Conservation (phyloP, 2,329 filamentous ascomycete species). For the Exutisphaerella laricina region DNA sequence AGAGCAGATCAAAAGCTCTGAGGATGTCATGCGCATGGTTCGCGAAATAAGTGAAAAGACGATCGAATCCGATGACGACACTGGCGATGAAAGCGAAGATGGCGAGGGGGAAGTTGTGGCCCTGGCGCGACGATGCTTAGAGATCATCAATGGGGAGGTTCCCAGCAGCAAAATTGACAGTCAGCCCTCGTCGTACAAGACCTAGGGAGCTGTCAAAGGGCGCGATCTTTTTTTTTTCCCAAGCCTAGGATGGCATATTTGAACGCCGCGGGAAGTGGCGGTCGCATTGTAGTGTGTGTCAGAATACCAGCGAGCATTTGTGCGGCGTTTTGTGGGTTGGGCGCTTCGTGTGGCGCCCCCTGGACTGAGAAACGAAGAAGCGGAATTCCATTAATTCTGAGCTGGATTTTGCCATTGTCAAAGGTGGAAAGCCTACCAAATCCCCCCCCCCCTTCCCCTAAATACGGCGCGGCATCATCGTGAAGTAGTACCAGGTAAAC, state of each 20-base stretch:
- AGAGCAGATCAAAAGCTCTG: slow-evolving; percentile 78
- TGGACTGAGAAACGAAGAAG: too few species aligned
- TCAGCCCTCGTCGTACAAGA: slow-evolving; percentile 20
- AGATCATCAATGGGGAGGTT: slow-evolving; percentile 39
- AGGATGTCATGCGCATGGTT: slow-evolving; percentile 88
- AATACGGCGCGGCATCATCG: too few species aligned
- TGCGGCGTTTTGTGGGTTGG: slow-evolving; percentile 1
- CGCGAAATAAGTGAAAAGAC: slow-evolving; percentile 84
- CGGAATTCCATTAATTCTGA: too few species aligned
- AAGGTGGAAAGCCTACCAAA: too few species aligned
- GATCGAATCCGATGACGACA: slow-evolving; percentile 70
- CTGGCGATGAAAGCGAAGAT: slow-evolving; percentile 79
- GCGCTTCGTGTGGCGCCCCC: not conserved
- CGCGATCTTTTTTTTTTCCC: not conserved
- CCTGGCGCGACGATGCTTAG: slow-evolving; percentile 82
- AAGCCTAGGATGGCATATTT: not conserved
- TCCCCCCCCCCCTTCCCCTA: too few species aligned
- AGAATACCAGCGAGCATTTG: slow-evolving; percentile 7
- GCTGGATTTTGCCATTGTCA: too few species aligned
- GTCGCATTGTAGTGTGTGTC: slow-evolving; percentile 3
- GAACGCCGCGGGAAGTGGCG: not conserved
- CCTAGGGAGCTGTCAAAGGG: slow-evolving; percentile 2
- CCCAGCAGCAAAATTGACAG: slow-evolving; percentile 16
- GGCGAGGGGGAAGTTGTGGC: slow-evolving; percentile 91
- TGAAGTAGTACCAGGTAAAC: too few species aligned